These are phyloP conservation scores for Tylopilus sp. DNA, from an alignment of 1,284 basidiomycete species.

Conservation along the genomic window DNA sequence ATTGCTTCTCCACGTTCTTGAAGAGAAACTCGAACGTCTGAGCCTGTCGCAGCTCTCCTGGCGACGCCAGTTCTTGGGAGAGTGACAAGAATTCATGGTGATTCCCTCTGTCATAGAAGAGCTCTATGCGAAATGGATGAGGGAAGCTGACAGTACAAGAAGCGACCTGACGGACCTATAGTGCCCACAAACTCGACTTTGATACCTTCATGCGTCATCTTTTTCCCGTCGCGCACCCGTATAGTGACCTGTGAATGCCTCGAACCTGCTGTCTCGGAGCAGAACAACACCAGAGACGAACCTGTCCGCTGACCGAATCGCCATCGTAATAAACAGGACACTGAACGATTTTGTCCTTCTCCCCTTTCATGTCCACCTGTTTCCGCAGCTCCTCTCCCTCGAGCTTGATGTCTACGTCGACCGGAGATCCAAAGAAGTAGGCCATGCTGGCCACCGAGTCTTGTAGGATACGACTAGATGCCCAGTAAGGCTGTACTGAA, in stretches of 20 bases:
- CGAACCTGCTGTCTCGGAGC: not conserved
- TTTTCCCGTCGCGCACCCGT: constrained; percentile 92
- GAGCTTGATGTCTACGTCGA: constrained; percentile 90
- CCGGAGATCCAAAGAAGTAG: constrained; percentile 88
- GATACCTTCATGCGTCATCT: constrained; percentile 92
- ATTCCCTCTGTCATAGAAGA: constrained; percentile 96
- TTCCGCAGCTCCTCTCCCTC: constrained; percentile 85
- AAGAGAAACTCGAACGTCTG: constrained; percentile 96
- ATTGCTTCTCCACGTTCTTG: constrained; percentile 99
- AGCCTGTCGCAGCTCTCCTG: constrained; percentile 91
- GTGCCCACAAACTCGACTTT: constrained; percentile 97
- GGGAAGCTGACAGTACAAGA: not conserved
- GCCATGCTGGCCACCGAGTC: constrained; percentile 41
- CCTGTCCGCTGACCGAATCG: constrained; percentile 84
- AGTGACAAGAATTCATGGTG: constrained; percentile 97
- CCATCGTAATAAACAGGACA: constrained; percentile 97
- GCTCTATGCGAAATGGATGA: constrained; percentile 43
- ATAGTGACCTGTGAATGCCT: constrained; percentile 65
- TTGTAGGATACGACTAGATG: not conserved
- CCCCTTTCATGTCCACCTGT: constrained; percentile 67
- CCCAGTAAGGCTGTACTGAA: not conserved
- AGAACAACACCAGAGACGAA: constrained; percentile 38
- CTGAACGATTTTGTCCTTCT: constrained; percentile 77
- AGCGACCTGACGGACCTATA: constrained; percentile 63
- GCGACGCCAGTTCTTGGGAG: constrained; percentile 90